These are phyloP conservation scores for Pilobolus umbonatus DNA, from an alignment of 192 early-diverging fungal genomes.

Conservation along the genomic window DNA sequence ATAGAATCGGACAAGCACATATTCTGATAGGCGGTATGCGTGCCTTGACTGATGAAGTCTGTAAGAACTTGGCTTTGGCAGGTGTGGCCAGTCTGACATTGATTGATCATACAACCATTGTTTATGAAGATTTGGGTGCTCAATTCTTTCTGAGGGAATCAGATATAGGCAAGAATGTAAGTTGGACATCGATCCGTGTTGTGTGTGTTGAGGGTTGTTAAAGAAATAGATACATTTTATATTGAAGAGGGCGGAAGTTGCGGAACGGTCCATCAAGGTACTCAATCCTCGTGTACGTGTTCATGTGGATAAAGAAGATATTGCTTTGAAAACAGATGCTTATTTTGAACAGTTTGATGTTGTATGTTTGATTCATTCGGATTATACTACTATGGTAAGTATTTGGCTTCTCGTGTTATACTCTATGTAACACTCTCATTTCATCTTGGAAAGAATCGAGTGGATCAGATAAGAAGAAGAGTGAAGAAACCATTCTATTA, in stretches of 20 bases:
- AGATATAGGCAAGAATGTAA: constrained; percentile 73
- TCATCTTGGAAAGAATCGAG: constrained; percentile 31
- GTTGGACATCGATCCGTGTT: no score
- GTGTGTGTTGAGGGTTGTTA: no score
- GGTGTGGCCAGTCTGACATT: constrained; percentile 78
- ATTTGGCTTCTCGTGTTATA: neutral
- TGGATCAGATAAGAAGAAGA: constrained; percentile 60
- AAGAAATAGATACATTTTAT: no score
- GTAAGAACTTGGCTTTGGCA: constrained; percentile 91
- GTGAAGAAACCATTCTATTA: constrained; percentile 58
- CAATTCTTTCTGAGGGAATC: constrained; percentile 64
- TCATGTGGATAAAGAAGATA: constrained; percentile 39
- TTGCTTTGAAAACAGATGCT: constrained; percentile 38
- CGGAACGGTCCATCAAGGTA: constrained; percentile 54
- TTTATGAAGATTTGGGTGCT: constrained; percentile 60
- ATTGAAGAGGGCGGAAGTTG: constrained; percentile 59
- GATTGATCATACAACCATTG: constrained; percentile 55
- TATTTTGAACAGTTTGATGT: constrained; percentile 66
- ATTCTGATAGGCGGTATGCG: constrained; percentile 71
- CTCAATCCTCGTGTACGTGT: constrained; percentile 84
- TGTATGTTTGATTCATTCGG: constrained; percentile 56
- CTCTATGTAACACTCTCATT: neutral
- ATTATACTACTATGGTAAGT: constrained; percentile 39
- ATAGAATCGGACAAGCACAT: constrained; percentile 73
- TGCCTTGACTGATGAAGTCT: constrained; percentile 76